Conservation (phyloP, 1,284 basidiomycete genomes). For the Grifola frondosa region DNA sequence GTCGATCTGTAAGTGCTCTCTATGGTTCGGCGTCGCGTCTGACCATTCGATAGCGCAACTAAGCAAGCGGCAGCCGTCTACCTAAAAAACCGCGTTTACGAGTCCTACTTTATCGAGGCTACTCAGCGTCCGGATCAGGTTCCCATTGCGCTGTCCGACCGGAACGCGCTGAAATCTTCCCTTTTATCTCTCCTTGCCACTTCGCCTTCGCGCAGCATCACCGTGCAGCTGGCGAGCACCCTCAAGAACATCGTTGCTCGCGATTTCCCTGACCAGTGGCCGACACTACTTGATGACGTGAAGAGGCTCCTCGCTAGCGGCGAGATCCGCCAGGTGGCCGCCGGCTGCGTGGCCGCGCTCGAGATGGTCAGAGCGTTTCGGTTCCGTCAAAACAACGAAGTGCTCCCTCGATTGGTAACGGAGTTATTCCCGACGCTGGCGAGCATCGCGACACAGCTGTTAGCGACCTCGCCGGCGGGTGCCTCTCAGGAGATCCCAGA, state of each 20-base stretch:
- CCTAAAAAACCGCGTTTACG: slow-evolving; percentile 81
- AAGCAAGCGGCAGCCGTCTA: slow-evolving; percentile 81
- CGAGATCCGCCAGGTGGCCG: slow-evolving; percentile 70
- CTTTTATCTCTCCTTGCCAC: slow-evolving; percentile 69
- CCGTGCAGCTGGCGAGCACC: slow-evolving; percentile 69
- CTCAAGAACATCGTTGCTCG: slow-evolving; percentile 69
- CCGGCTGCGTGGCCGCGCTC: slow-evolving; percentile 73
- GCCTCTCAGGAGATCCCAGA: slow-evolving; percentile 68
- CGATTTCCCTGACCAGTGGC: slow-evolving; percentile 80
- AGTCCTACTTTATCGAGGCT: slow-evolving; percentile 54
- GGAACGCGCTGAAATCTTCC: slow-evolving; percentile 62
- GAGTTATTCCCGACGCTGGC: slow-evolving; percentile 75
- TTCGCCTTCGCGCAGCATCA: slow-evolving; percentile 66
- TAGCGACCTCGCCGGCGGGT: slow-evolving; percentile 56
- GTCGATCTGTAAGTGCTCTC: slow-evolving; percentile 69
- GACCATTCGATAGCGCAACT: slow-evolving; percentile 50
- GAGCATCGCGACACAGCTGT: slow-evolving; percentile 62
- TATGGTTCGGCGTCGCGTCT: slow-evolving; percentile 14
- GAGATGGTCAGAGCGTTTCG: slow-evolving; percentile 76
- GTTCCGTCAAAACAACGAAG: slow-evolving; percentile 62
- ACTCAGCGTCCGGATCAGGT: slow-evolving; percentile 54
- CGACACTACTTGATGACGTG: slow-evolving; percentile 59
- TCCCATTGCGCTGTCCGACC: slow-evolving; percentile 65
- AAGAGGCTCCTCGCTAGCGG: slow-evolving; percentile 62
- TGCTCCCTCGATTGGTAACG: slow-evolving; percentile 57